Conservation (phyloP, 2,329 filamentous ascomycete species). For the Apiospora marii region DNA sequence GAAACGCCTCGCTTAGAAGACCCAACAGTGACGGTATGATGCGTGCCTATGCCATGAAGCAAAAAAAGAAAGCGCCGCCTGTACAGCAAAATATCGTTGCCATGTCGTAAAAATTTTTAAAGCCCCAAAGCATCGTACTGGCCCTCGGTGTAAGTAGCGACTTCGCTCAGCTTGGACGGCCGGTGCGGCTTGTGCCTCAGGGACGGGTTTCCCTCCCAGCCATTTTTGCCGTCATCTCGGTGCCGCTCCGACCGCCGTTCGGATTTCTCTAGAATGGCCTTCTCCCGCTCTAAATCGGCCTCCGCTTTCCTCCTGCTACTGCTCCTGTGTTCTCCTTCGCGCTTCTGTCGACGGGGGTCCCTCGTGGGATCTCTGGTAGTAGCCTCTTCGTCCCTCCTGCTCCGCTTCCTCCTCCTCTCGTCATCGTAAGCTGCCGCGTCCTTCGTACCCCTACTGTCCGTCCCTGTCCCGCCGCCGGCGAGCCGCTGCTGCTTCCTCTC, state of each 20-base stretch:
- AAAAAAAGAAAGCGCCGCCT: not conserved
- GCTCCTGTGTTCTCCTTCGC: not conserved
- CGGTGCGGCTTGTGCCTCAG: slow-evolving; percentile 31
- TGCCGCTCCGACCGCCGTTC: not conserved
- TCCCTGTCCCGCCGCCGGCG: not conserved
- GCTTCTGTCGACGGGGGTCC: not conserved
- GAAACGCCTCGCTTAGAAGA: slow-evolving; percentile 5
- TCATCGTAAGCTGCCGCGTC: not conserved
- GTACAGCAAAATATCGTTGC: not conserved
- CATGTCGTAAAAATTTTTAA: slow-evolving; percentile 31
- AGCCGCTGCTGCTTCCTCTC: not conserved
- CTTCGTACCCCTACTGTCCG: not conserved
- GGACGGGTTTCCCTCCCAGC: not conserved
- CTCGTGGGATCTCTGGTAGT: not conserved
- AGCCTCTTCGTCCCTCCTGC: not conserved
- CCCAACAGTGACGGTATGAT: not conserved
- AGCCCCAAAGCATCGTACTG: slow-evolving; percentile 46
- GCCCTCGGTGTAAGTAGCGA: slow-evolving; percentile 31
- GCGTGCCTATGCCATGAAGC: not conserved
- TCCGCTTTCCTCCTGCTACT: not conserved
- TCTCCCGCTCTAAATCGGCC: not conserved
- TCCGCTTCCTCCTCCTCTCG: not conserved
- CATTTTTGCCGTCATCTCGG: not conserved
- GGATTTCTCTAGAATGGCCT: not conserved
- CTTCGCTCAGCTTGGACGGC: slow-evolving; percentile 30